phyloP scores from a whole-genome alignment of 306 rosid species.

The Malus fusca region DNA sequence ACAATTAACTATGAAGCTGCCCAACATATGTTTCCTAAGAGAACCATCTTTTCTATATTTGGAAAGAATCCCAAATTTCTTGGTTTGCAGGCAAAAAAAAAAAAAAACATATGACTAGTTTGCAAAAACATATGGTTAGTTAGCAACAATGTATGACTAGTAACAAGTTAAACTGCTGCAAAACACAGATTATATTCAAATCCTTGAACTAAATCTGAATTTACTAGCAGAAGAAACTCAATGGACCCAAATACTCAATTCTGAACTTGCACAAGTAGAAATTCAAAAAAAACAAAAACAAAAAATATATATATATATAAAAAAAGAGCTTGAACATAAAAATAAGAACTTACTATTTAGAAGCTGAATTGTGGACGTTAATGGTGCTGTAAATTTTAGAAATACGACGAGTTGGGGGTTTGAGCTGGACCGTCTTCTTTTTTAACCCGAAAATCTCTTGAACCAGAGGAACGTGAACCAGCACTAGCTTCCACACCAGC shows the following conservation, averaged over 20 bases:
- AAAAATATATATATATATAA: no score
- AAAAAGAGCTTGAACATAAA: no score
- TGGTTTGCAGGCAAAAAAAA: no score
- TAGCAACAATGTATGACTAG: no score
- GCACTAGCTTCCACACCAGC: slow-evolving; percentile 82
- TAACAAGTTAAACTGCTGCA: not conserved
- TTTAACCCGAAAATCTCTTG: slow-evolving; percentile 73
- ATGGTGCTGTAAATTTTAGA: slow-evolving; percentile 49
- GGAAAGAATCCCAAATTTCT: not conserved
- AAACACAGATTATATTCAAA: not conserved
- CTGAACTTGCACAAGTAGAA: not conserved
- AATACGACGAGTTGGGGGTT: slow-evolving; percentile 50
- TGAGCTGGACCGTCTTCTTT: slow-evolving; percentile 48
- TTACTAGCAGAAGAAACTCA: not conserved
- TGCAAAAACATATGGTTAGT: no score
- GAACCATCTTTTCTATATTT: not conserved
- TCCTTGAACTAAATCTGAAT: not conserved
- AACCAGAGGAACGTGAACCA: slow-evolving; percentile 83
- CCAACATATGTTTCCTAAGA: not conserved
- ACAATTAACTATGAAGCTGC: not conserved
- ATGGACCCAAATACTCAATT: no score
- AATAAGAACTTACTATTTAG: slow-evolving; percentile 24
- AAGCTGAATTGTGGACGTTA: slow-evolving; percentile 40
- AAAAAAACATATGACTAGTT: no score
- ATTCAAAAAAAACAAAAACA: no score